Percentiles rank a stretch among this genome's conserved stretches.
Conservation (phyloP, 2,329 filamentous ascomycete genomes). For the Cytospora paraplurivora region DNA sequence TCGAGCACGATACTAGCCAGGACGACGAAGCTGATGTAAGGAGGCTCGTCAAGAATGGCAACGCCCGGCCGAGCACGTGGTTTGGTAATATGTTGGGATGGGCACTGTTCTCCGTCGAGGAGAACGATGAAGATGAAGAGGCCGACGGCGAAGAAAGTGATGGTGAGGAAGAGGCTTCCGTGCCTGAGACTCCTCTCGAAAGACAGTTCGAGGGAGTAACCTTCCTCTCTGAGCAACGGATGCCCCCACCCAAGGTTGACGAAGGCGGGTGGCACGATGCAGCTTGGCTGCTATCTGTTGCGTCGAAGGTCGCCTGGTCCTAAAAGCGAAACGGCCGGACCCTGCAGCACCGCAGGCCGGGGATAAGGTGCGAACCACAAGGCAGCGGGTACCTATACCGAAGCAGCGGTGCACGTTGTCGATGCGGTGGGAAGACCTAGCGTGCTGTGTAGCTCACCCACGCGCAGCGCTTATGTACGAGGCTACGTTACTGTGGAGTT, state of each 20-base stretch:
- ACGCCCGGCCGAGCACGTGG: constrained; percentile 58
- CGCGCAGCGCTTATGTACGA: background rate
- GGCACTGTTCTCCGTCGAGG: constrained; percentile 64
- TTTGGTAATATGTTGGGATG: constrained; percentile 61
- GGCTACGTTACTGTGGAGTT: constrained; percentile 1
- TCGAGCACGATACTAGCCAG: constrained; percentile 47
- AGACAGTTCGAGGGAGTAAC: constrained; percentile 46
- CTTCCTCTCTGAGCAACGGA: constrained; percentile 45
- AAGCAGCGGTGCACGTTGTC: constrained; percentile 13
- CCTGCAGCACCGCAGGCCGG: background rate
- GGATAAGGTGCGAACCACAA: background rate
- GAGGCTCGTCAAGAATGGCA: constrained; percentile 55
- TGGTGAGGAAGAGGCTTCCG: constrained; percentile 26
- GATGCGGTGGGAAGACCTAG: constrained; percentile 6
- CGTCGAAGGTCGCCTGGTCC: constrained; percentile 52
- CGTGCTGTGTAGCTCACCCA: constrained; percentile 7
- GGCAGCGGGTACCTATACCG: background rate
- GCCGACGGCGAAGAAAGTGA: constrained; percentile 33
- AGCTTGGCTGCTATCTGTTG: constrained; percentile 68
- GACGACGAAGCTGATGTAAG: constrained; percentile 63
- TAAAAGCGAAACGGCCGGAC: constrained; percentile 2
- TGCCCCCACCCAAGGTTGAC: constrained; percentile 54
- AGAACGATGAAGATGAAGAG: constrained; percentile 50
- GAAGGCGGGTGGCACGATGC: constrained; percentile 68
- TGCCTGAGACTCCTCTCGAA: constrained; percentile 18